Conservation (phyloP, 495 filamentous ascomycete genomes). For the Tuber borchii region DNA sequence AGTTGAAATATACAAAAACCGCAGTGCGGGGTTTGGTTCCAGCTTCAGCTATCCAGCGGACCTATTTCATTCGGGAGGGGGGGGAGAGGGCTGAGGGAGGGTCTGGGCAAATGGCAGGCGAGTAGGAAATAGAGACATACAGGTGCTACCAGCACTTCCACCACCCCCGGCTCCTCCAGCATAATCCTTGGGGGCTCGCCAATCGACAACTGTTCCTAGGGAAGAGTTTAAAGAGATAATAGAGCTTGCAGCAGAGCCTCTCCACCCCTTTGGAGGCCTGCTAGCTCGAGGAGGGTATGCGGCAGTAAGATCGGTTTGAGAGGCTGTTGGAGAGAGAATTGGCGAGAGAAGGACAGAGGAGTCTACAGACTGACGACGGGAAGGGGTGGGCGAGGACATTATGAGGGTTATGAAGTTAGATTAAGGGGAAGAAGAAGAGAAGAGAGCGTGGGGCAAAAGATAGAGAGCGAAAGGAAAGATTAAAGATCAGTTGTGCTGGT, state of each 20-base stretch:
- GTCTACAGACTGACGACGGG: slow-evolving; percentile 34
- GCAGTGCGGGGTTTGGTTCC: slow-evolving; percentile 2
- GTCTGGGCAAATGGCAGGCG: not conserved
- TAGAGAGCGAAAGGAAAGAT: slow-evolving; percentile 6
- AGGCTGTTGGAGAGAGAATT: slow-evolving; percentile 40
- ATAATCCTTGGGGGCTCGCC: slow-evolving; percentile 38
- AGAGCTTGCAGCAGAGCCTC: slow-evolving; percentile 83
- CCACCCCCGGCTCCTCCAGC: slow-evolving; percentile 27
- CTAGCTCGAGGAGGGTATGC: slow-evolving; percentile 33
- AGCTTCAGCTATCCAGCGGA: slow-evolving; percentile 16
- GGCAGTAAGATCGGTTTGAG: slow-evolving; percentile 28
- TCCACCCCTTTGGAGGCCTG: slow-evolving; percentile 23
- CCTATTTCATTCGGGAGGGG: slow-evolving; percentile 16
- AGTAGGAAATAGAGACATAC: slow-evolving; percentile 24
- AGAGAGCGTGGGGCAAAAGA: slow-evolving; percentile 7
- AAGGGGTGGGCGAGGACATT: slow-evolving; percentile 33
- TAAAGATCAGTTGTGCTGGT: slow-evolving; percentile 7
- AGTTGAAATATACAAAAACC: slow-evolving; percentile 8
- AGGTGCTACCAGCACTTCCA: slow-evolving; percentile 35
- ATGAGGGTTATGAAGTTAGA: not conserved
- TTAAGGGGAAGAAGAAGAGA: slow-evolving; percentile 4
- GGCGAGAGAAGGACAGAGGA: slow-evolving; percentile 37
- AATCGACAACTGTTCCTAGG: slow-evolving; percentile 40
- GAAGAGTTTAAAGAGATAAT: slow-evolving; percentile 55
- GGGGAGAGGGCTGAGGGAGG: slow-evolving; percentile 14